These are phyloP conservation scores for Leishmania major DNA, from an alignment of 208 protist genomes.

Conservation along the genomic window DNA sequence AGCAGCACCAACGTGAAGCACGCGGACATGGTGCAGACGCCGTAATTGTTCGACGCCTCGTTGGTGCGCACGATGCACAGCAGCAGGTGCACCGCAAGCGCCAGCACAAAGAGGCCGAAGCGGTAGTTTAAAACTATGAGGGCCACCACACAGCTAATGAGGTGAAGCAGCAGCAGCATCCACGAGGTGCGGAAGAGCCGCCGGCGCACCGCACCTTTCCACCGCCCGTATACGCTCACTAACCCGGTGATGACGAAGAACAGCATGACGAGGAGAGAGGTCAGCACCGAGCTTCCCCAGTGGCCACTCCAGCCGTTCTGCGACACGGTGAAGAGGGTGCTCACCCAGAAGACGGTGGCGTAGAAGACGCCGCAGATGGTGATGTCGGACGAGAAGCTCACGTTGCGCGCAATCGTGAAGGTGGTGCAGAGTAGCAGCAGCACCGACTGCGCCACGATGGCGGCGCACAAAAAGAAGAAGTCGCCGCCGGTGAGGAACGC, in stretches of 20 bases:
- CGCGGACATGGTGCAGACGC: slow-evolving; percentile 37
- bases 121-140: slow-evolving; percentile 52
- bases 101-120: slow-evolving; percentile 61
- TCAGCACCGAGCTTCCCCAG: slow-evolving; percentile 47
- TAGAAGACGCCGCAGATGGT: slow-evolving; percentile 48
- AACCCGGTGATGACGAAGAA: slow-evolving; percentile 43
- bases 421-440: slow-evolving; percentile 37
- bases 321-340: slow-evolving; percentile 52
- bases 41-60: slow-evolving; percentile 50
- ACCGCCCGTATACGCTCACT: slow-evolving; percentile 48
- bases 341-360: slow-evolving; percentile 56
- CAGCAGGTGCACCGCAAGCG: slow-evolving; percentile 51
- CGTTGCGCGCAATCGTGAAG: slow-evolving; percentile 38
- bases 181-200: slow-evolving; percentile 58
- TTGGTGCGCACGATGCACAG: slow-evolving; percentile 51
- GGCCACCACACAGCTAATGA: slow-evolving; percentile 48
- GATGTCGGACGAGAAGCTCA: slow-evolving; percentile 41
- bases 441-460: slow-evolving; percentile 38
- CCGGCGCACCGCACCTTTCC: slow-evolving; percentile 33
- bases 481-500: slow-evolving; percentile 41
- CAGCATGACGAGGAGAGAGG: slow-evolving; percentile 46
- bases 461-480: slow-evolving; percentile 48
- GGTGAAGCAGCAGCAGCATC: slow-evolving; percentile 44
- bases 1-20: slow-evolving; percentile 48
- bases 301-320: slow-evolving; percentile 38